Evolutionary conservation across 768 basidiomycete species (phyloP), one percentile per base, ranked within the genome.

Genomic region (Asterophora parasitica): DNA sequence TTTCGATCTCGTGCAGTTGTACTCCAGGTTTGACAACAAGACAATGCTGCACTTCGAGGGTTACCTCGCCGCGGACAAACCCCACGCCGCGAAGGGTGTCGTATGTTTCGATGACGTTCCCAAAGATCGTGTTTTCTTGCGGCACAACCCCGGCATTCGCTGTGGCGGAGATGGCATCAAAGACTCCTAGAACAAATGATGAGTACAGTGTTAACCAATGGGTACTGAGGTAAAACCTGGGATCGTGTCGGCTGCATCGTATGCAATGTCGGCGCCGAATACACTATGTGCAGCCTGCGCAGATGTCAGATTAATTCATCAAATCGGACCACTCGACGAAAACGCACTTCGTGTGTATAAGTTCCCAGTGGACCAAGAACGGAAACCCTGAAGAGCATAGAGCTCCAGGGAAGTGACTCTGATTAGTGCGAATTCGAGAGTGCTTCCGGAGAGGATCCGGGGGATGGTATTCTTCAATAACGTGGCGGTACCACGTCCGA

Each of bases 101-200:
- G 58, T 86, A 89, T 1, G 86, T 85, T 62, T 92, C 88, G 16
- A 79, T 65, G 6, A 92, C 88, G 13, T 68, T 71, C 9, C 88
- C 88, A 54, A 82, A 83, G 30, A 79, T 84, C 12, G 81, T 81
- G 56, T 92, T 92, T 64, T 92, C 88, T 61, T 87, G 84, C 16
- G 88, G 88, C 23, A 90, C 70, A n/a, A 91, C 72, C 19, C 77
- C 88, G 40, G 79, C 70, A 19, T 74, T 64, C 11, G 66, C 58
- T 5, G 60, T 60, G 9, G 67, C 47, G 5, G 77, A 73, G 33
- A 90, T 62, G 13, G 74, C 63, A 36, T 72, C 60, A 50, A 85
- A 82, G 17, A 83, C 80, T 49, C 77, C 88, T 91, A 59, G 36
- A 23, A 47, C 27, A 16, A n/a, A n/a, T n/a, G 8, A 32, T 47